Evolutionary conservation across 768 basidiomycete species (phyloP), one percentile per base, ranked within the genome.

Genomic region (Galerina sulciceps): DNA sequence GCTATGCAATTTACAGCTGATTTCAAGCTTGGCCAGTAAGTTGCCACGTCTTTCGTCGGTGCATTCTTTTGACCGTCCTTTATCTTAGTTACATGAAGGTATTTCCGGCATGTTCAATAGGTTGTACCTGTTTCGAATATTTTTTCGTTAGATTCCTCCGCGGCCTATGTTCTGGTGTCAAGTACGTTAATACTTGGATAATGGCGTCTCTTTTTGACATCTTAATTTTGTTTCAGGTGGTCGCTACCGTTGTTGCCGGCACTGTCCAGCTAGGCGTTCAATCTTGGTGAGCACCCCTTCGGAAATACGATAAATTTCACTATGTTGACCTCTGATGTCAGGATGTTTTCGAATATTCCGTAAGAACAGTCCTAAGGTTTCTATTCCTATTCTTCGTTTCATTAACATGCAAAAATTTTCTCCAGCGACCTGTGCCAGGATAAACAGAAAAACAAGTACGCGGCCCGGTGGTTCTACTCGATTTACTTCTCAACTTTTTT

Each of bases 11-110:
- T 90, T 68, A 82, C 87, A 14, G 81, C 83, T 48, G 90, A 91
- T 69, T 87, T 91, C 70, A 91, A 91, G 72, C 80, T 91, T 17
- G 89, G 90, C 44, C 88, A 90, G 73, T 89, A 79, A 76, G 88
- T 38, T 31, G 43, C 20, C 41, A 43, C n/a, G 35, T 3, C 17
- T 31, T 13, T 9, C 26, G 14, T 38, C 17, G n/a, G 9, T 17
- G 38, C 18, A 5, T 44, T 53, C 10, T 35, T 37, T 34, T 58
- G 40, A 35, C 26, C 35, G 31, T 37, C 34, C 22, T 8, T 53
- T 46, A 8, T 20, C 13, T 2, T 35, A 72, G 71, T 48, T 70
- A 70, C 47, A 72, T 72, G 71, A 72, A 72, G 68, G 70, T 71
- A 38, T 46, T 42, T 53, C 13, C 10, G n/a, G 10, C 13, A 17